These are phyloP conservation scores for Dendrocalamus latiflorus DNA, from an alignment of 202 grass and related monocot genomes.

Conservation along the genomic window DNA sequence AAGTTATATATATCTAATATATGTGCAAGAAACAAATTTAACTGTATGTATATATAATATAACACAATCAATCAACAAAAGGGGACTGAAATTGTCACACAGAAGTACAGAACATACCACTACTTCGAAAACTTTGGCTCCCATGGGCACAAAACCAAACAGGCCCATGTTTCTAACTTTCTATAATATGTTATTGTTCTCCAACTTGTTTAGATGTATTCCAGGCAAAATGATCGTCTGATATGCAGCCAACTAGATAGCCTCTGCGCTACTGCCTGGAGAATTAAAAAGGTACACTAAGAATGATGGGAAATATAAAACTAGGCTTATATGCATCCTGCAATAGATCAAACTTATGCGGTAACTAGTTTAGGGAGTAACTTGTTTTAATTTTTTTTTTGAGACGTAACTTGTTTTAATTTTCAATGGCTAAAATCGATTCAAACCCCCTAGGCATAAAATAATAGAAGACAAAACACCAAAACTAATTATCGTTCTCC, in stretches of 20 bases:
- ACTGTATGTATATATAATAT: neutral
- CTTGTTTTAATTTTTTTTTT: too few relatives aligned
- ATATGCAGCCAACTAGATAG: neutral
- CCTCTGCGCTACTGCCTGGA: neutral
- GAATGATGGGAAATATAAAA: too few relatives aligned
- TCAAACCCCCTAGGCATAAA: neutral
- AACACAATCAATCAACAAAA: neutral
- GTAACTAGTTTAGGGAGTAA: neutral
- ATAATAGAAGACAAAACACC: neutral
- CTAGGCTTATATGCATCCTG: neutral
- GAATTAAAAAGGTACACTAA: neutral
- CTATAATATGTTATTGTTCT: neutral
- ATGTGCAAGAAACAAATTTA: neutral
- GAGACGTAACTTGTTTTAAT: too few relatives aligned
- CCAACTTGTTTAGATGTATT: neutral
- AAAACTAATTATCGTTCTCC: neutral
- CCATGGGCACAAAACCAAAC: too few relatives aligned
- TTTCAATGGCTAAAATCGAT: neutral
- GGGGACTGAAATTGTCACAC: neutral
- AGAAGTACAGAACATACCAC: too few relatives aligned
- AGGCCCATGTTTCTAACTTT: too few relatives aligned
- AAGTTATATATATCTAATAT: neutral
- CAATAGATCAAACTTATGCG: neutral
- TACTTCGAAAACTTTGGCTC: too few relatives aligned
- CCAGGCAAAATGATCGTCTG: neutral